A percentile compares a stretch with the other conserved stretches of the same genome.
Conservation (phyloP, 2,329 filamentous ascomycete species). For the Paracoccidioides lutzii region DNA sequence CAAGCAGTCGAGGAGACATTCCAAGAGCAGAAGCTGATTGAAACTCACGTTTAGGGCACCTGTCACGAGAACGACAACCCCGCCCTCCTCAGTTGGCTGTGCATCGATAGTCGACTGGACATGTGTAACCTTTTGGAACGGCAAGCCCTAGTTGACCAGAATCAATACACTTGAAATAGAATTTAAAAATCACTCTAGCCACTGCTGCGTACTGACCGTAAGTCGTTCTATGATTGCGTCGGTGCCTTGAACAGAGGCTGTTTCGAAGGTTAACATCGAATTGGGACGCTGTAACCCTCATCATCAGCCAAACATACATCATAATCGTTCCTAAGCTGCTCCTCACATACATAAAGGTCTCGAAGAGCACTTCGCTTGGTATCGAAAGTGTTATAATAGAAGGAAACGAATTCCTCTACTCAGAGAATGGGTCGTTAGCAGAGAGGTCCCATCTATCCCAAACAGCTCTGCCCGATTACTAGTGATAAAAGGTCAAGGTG, state of each 20-base stretch:
- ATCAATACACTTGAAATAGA: neutral
- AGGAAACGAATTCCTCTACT: constrained; percentile 72
- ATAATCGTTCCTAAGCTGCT: neutral
- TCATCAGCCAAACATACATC: neutral
- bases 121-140: constrained; percentile 73
- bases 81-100: constrained; percentile 59
- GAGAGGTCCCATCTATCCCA: neutral
- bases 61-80: constrained; percentile 77
- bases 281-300: constrained; percentile 48
- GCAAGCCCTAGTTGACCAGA: constrained; percentile 46
- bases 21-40: neutral
- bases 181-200: neutral
- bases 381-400: constrained; percentile 88
- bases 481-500: neutral
- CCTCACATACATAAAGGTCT: constrained; percentile 58
- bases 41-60: constrained; percentile 64
- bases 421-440: constrained; percentile 42
- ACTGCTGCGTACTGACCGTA: constrained; percentile 42
- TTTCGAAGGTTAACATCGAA: constrained; percentile 94
- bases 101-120: constrained; percentile 65
- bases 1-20: neutral
- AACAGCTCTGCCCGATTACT: neutral
- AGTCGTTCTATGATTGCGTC: constrained; percentile 67
- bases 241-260: constrained; percentile 50
- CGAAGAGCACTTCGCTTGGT: constrained; percentile 50